Evolutionary conservation across 2,329 filamentous ascomycete genomes (phyloP).

Genomic region (Cladosporium sp.): DNA sequence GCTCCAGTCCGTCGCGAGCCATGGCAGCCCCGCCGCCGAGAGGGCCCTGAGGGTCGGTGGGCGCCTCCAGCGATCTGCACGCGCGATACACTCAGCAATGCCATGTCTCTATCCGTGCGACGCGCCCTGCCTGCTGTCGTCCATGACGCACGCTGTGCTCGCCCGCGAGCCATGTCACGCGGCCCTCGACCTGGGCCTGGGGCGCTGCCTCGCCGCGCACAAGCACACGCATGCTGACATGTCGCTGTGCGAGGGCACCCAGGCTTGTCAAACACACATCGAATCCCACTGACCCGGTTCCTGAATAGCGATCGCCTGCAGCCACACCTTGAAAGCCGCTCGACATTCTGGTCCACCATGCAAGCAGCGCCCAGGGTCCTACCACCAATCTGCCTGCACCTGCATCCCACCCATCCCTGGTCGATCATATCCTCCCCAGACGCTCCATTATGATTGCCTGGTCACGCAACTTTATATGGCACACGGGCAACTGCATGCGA

Average conservation of each 20-base stretch:
- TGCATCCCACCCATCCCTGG: slow-evolving; percentile 1
- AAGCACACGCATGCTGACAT: slow-evolving; percentile 26
- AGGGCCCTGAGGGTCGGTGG: background rate
- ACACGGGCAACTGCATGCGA: slow-evolving; percentile 2
- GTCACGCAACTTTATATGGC: background rate
- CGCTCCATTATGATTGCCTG: background rate
- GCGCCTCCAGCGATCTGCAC: background rate
- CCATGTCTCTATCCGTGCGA: slow-evolving; percentile 1
- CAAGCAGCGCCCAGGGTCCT: slow-evolving; percentile 7
- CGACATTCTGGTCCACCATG: slow-evolving; percentile 17
- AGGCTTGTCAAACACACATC: slow-evolving; percentile 15
- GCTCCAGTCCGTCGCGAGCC: slow-evolving; percentile 1
- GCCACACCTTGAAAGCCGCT: slow-evolving; percentile 28
- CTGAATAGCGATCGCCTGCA: slow-evolving; percentile 23
- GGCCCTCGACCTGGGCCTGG: background rate
- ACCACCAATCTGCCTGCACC: slow-evolving; percentile 11
- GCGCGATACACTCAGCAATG: no score
- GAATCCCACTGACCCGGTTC: slow-evolving; percentile 25
- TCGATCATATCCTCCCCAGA: slow-evolving; percentile 2
- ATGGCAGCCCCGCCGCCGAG: slow-evolving; percentile 8
- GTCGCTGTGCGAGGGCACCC: slow-evolving; percentile 17
- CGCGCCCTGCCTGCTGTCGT: background rate
- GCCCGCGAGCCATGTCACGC: background rate
- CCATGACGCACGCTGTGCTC: background rate
- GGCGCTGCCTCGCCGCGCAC: background rate